Evolutionary conservation across 768 basidiomycete species (phyloP).

Genomic region (Lactarius hatsudake): DNA sequence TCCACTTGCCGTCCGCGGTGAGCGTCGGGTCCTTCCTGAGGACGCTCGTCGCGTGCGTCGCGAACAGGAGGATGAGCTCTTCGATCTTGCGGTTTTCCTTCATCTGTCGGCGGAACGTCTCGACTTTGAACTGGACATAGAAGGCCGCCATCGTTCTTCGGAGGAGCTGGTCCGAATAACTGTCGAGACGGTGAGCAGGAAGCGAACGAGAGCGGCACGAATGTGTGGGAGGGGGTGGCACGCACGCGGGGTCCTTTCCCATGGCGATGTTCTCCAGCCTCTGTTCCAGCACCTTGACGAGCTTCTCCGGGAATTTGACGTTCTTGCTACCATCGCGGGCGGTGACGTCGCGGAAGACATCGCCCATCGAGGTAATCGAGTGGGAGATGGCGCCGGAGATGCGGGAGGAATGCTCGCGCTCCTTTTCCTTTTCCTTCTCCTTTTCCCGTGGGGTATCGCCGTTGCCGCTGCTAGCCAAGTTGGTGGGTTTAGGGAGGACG

Average conservation of each 20-base stretch:
- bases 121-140: constrained; percentile 85
- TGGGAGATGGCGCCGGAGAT: constrained; percentile 59
- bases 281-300: constrained; percentile 86
- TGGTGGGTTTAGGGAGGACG: constrained; percentile 54
- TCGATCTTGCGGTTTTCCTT: constrained; percentile 97
- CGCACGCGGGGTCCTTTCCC: constrained; percentile 87
- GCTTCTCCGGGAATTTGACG: constrained; percentile 91
- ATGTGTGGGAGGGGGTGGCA: constrained; percentile 24
- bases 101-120: constrained; percentile 83
- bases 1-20: constrained; percentile 80
- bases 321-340: constrained; percentile 70
- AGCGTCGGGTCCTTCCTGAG: constrained; percentile 88
- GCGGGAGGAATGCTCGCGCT: constrained; percentile 66
- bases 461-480: constrained; percentile 30
- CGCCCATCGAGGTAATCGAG: constrained; percentile 60
- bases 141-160: constrained; percentile 90
- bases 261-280: constrained; percentile 90
- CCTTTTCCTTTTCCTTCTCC: constrained; percentile 51
- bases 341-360: constrained; percentile 71
- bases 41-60: constrained; percentile 82
- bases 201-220: not conserved
- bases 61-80: constrained; percentile 95
- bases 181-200: constrained; percentile 32
- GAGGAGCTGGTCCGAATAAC: constrained; percentile 87
- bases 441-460: constrained; percentile 39